Conservation (phyloP, 2,329 filamentous ascomycete genomes). For the Fusarium bulbicola region DNA sequence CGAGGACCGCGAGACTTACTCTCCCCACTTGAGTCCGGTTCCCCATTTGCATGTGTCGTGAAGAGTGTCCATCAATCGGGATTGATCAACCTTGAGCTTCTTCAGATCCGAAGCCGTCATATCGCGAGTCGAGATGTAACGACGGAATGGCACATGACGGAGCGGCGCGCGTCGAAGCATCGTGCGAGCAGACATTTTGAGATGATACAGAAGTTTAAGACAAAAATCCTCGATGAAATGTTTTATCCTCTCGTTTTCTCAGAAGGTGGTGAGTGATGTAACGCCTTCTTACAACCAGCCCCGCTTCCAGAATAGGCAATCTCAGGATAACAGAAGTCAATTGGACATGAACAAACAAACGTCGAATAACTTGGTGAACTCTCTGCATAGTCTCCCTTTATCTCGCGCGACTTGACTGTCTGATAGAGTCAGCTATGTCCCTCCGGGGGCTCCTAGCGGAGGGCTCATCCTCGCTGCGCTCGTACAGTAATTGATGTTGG, state of each 20-base stretch:
- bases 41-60: constrained; percentile 38
- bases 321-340: not conserved
- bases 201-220: accelerated
- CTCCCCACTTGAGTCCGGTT: constrained; percentile 34
- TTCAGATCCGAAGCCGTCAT: constrained; percentile 30
- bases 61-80: constrained; percentile 35
- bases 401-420: not conserved
- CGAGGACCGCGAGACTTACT: not conserved
- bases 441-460: too few species aligned
- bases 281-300: constrained; percentile 27
- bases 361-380: not conserved
- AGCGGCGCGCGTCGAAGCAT: not conserved
- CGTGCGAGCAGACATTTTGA: not conserved
- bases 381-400: constrained; percentile 7
- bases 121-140: constrained; percentile 32
- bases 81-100: constrained; percentile 33
- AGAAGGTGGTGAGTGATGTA: constrained; percentile 5
- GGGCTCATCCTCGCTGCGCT: too few species aligned
- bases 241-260: not conserved
- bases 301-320: constrained; percentile 13
- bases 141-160: not conserved
- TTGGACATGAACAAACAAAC: not conserved
- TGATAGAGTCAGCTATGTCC: too few species aligned
- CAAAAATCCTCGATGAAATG: not conserved
- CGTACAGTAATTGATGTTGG: not conserved